A percentile compares a stretch with the other conserved stretches of the same genome.
Conservation (phyloP, 345 rosid genomes). For the Acer campestre region DNA sequence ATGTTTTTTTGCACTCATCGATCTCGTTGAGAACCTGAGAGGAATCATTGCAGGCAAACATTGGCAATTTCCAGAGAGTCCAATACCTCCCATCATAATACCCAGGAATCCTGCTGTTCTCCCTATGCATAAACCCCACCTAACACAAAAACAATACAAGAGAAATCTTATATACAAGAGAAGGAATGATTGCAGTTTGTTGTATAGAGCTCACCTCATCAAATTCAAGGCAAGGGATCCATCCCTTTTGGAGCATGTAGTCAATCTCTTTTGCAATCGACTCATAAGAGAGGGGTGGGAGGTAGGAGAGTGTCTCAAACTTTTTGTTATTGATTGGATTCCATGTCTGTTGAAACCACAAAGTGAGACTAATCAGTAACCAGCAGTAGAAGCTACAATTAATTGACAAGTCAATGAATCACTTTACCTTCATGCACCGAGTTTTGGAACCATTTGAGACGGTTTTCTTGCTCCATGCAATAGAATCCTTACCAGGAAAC, state of each 20-base stretch:
- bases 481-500: conserved; percentile 34
- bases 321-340: conserved; percentile 44
- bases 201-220: conserved; percentile 47
- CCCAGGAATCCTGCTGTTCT: conserved; percentile 61
- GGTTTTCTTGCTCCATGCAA: conserved; percentile 48
- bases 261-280: conserved; percentile 55
- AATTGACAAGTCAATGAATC: neutral
- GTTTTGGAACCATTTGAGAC: conserved; percentile 56
- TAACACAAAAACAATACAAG: conserved; percentile 4
- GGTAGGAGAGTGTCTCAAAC: conserved; percentile 17
- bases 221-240: conserved; percentile 77
- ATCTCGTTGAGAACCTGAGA: conserved; percentile 59
- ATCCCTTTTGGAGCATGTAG: conserved; percentile 64
- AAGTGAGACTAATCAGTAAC: neutral
- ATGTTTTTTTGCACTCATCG: conserved; percentile 43
- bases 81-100: conserved; percentile 76
- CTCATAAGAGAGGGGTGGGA: conserved; percentile 9
- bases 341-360: conserved; percentile 52
- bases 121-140: conserved; percentile 47
- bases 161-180: neutral
- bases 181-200: neutral
- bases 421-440: conserved; percentile 63
- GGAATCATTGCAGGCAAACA: conserved; percentile 72
- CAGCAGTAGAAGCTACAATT: neutral
- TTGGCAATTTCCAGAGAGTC: conserved; percentile 80